phyloP scores from a whole-genome alignment of 441 rosid species.

The Populus hybrid region DNA sequence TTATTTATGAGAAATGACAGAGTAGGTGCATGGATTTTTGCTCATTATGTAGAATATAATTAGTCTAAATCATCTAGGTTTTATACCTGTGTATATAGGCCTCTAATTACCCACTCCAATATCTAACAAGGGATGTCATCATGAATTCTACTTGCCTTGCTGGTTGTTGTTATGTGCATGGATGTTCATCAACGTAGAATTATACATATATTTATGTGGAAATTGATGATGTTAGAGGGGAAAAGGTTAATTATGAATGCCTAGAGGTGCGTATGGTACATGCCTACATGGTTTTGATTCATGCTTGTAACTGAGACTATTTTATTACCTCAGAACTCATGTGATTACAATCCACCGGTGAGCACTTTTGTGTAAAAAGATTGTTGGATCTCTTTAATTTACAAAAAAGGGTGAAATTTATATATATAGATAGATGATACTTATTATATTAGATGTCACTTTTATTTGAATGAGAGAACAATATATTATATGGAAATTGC shows the following conservation, averaged over 20 bases:
- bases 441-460: background rate
- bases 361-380: too few species aligned
- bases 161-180: background rate
- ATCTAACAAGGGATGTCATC: background rate
- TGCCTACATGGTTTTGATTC: background rate
- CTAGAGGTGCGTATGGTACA: background rate
- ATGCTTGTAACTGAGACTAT: background rate
- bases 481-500: too few species aligned
- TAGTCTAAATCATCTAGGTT: background rate
- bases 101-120: background rate
- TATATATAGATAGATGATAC: too few species aligned
- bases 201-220: background rate
- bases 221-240: background rate
- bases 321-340: background rate
- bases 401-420: too few species aligned
- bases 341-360: background rate
- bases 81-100: background rate
- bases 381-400: too few species aligned
- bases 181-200: background rate
- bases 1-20: background rate
- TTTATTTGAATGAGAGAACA: too few species aligned
- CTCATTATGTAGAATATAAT: background rate
- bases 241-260: background rate
- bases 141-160: background rate
- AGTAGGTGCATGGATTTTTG: background rate